Evolutionary conservation across 257 asterid genomes (phyloP).

Genomic region (Hygrophila difformis): DNA sequence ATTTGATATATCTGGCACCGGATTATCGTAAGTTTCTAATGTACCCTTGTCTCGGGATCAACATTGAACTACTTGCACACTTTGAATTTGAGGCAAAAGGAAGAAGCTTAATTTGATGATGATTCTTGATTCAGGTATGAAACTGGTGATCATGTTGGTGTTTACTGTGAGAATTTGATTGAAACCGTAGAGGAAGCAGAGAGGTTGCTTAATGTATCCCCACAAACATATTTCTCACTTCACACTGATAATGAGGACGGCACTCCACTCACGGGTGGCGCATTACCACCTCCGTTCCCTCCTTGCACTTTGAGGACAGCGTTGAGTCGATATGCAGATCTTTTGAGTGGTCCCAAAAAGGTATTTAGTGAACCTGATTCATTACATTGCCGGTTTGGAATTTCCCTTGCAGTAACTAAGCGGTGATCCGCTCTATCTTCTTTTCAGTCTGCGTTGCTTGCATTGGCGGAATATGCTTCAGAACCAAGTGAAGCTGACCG

Average conservation of each 20-base stretch:
- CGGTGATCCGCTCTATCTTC: neutral
- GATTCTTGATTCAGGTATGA: conserved; percentile 55
- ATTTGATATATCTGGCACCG: conserved; percentile 90
- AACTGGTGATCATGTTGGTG: conserved; percentile 99
- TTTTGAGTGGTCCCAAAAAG: conserved; percentile 83
- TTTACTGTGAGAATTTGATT: conserved; percentile 70
- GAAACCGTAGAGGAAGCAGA: conserved; percentile 95
- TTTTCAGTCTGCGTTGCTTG: conserved; percentile 66
- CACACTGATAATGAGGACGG: conserved; percentile 81
- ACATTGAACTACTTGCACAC: neutral
- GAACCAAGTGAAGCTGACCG: conserved; percentile 80
- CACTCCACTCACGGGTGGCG: conserved; percentile 54
- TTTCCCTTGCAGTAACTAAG: neutral
- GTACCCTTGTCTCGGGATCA: neutral
- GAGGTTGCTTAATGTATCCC: conserved; percentile 54
- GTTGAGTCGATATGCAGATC: conserved; percentile 76
- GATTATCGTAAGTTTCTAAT: conserved; percentile 54
- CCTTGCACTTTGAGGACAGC: conserved; percentile 95
- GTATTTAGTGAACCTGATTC: conserved; percentile 20
- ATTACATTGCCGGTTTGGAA: neutral
- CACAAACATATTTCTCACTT: conserved; percentile 75
- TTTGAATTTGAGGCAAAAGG: conserved; percentile 1
- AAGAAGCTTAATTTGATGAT: conserved; percentile 6
- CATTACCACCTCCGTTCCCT: conserved; percentile 77
- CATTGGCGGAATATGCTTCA: conserved; percentile 78